Evolutionary conservation across 2,329 filamentous ascomycete genomes (phyloP).

Genomic region (Chaetomium globosum): DNA sequence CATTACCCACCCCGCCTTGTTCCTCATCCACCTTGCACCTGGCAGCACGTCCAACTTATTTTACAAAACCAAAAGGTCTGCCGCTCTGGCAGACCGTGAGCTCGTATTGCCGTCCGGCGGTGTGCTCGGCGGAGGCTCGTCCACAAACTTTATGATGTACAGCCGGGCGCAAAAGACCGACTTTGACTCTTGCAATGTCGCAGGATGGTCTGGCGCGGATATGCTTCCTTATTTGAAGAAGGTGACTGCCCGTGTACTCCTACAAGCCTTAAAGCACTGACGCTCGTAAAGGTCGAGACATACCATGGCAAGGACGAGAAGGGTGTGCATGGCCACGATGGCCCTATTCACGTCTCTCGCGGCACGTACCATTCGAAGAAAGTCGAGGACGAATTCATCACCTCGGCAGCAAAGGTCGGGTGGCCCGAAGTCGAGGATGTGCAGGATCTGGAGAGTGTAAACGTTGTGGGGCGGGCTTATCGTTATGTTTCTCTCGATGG

Average conservation of each 20-base stretch:
- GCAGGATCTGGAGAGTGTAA: conserved; percentile 51
- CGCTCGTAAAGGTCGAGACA: conserved; percentile 52
- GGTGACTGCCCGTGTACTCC: conserved; percentile 23
- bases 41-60: conserved; percentile 48
- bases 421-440: conserved; percentile 57
- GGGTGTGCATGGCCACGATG: conserved; percentile 54
- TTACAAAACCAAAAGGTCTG: conserved; percentile 45
- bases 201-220: conserved; percentile 36
- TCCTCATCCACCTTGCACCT: conserved; percentile 51
- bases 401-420: conserved; percentile 52
- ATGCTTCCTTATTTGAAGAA: conserved; percentile 57
- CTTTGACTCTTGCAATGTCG: conserved; percentile 33
- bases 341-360: conserved; percentile 59
- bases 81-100: conserved; percentile 49
- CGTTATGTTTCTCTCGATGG: conserved; percentile 56
- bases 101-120: conserved; percentile 46
- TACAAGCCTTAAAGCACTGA: neutral
- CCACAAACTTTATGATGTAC: conserved; percentile 51
- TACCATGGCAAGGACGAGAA: conserved; percentile 53
- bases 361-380: conserved; percentile 49
- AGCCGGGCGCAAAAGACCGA: conserved; percentile 39
- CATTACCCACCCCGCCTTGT: conserved; percentile 55
- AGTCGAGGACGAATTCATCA: conserved; percentile 54
- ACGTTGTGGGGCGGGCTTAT: conserved; percentile 46
- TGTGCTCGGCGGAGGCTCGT: conserved; percentile 56